phyloP scores from a whole-genome alignment of 192 early-diverging fungal genomes.

The Chytriomyces hyalinus region DNA sequence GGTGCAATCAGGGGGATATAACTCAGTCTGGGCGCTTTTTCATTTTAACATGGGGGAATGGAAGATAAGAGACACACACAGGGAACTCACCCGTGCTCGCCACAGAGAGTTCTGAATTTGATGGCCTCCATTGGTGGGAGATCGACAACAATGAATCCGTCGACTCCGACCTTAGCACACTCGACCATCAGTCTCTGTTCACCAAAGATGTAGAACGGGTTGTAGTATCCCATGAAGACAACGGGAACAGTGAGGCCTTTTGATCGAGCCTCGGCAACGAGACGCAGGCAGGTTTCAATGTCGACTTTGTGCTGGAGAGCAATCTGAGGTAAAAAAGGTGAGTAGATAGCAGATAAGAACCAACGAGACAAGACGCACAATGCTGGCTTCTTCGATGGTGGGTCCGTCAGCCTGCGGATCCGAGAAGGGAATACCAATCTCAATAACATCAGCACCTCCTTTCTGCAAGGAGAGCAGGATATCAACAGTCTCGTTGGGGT shows the following conservation, averaged over 20 bases:
- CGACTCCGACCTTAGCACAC: conserved; percentile 83
- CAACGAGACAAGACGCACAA: conserved; percentile 57
- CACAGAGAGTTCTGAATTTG: conserved; percentile 80
- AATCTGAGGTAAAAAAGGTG: conserved; percentile 51
- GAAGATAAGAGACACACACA: not conserved
- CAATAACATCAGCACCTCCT: conserved; percentile 94
- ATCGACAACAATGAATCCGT: conserved; percentile 97
- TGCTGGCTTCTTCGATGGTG: conserved; percentile 91
- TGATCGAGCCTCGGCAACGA: conserved; percentile 79
- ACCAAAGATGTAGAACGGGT: conserved; percentile 94
- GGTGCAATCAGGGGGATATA: conserved; percentile 94
- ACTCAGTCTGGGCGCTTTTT: conserved; percentile 59
- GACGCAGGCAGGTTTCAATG: conserved; percentile 78
- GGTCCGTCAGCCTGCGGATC: conserved; percentile 98
- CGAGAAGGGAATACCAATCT: conserved; percentile 97
- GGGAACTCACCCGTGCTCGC: conserved; percentile 61
- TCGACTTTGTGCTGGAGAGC: conserved; percentile 82
- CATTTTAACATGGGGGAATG: not conserved
- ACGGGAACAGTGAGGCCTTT: conserved; percentile 87
- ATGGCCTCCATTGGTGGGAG: conserved; percentile 95
- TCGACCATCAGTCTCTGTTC: conserved; percentile 84
- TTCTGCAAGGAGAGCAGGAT: conserved; percentile 84
- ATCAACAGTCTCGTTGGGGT: conserved; percentile 78
- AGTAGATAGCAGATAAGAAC: not conserved
- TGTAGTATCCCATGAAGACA: conserved; percentile 99